Evolutionary conservation across 768 basidiomycete species (phyloP), one percentile per base, ranked within the genome.

Genomic region (Naematelia encephala): DNA sequence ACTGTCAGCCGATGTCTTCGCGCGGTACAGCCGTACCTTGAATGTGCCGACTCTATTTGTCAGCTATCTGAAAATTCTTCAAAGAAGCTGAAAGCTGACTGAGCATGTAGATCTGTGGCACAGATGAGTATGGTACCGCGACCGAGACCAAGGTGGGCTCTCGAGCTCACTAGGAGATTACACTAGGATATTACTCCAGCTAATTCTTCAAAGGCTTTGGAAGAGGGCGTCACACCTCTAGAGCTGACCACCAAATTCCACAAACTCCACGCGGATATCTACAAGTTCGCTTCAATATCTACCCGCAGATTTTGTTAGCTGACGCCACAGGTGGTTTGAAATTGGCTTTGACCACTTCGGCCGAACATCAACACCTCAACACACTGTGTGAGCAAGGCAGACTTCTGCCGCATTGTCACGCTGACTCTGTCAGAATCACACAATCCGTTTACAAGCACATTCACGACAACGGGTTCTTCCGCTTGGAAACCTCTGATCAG

Each of bases 111-210:
- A 83, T 99, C 56, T 99, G 96, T 77, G 96, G 96, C 25, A 98
- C 96, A 3, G 96, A 99, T 73, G 96, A 99, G 78, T 99, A 99
- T 70, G 96, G 96, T n/a, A 99, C 96, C 5, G 94, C 96, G 0
- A 96, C 96, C 0, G 96, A 99, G 81, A 97, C 93, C 1, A 93
- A 96, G 77, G 94, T 96, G 43, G 56, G 73, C 52, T 39, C 28
- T 43, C 10, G 30, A 23, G 19, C 4, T 2, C n/a, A n/a, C 12
- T 55, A 8, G 42, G 28, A 45, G n/a, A n/a, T 19, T 26, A 11
- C 21, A 19, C 8, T 30, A 25, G 8, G 34, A 39, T 16, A 39
- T 8, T 39, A 16, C 16, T 39, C 34, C 4, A 56, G 45, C 56
- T 51, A 30, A 53, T 26, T 5, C 23, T 29, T 23, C 34, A 5